phyloP scores from a whole-genome alignment of 2,329 filamentous ascomycete species.

The Penicillium sp. region DNA sequence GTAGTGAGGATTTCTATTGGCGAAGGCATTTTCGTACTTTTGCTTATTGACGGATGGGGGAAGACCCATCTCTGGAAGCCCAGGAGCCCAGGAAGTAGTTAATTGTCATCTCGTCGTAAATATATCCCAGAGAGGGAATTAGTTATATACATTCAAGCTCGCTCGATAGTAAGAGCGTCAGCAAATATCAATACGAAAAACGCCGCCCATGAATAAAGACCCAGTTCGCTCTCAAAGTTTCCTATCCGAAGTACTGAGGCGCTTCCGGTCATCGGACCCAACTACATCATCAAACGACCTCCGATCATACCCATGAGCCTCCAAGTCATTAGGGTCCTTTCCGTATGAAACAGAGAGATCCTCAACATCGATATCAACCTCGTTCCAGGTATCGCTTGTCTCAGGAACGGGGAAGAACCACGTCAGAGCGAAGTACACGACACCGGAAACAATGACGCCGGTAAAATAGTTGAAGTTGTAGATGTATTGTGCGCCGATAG shows the following conservation, averaged over 20 bases:
- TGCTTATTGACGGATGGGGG: too few species aligned
- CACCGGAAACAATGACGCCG: slow-evolving; percentile 69
- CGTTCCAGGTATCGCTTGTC: slow-evolving; percentile 72
- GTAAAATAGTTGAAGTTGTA: slow-evolving; percentile 91
- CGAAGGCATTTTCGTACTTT: too few species aligned
- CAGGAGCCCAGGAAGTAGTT: neutral
- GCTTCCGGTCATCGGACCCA: slow-evolving; percentile 21
- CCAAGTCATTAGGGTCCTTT: slow-evolving; percentile 27
- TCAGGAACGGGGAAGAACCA: slow-evolving; percentile 69
- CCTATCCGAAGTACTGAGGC: slow-evolving; percentile 13
- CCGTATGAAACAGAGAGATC: slow-evolving; percentile 33
- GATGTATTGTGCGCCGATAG: slow-evolving; percentile 75
- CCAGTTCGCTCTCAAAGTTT: slow-evolving; percentile 13
- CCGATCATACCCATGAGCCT: slow-evolving; percentile 18
- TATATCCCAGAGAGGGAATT: slow-evolving; percentile 1
- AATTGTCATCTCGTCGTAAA: slow-evolving; percentile 13
- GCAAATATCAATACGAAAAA: neutral
- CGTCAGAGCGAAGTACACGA: slow-evolving; percentile 68
- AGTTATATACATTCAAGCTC: neutral
- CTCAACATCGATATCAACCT: slow-evolving; percentile 54
- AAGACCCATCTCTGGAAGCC: neutral
- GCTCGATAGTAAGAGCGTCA: neutral
- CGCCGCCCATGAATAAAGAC: neutral
- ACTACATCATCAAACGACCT: slow-evolving; percentile 10
- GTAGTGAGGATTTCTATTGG: too few species aligned